Base-by-base conservation (phyloP, 768 basidiomycete species). In the Lactifluus echinatus region DNA sequence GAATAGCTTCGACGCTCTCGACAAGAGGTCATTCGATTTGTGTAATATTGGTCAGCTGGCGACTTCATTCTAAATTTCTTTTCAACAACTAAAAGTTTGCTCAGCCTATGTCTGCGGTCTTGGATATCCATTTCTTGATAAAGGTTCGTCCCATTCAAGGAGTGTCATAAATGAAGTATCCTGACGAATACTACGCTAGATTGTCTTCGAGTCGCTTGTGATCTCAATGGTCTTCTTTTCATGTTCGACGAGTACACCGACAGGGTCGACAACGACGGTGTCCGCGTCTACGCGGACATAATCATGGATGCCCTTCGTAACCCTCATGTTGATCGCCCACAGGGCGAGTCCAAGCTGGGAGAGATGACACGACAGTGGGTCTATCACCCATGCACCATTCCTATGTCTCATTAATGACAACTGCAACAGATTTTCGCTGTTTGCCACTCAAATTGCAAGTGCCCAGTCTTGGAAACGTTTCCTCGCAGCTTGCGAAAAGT, bases 211-310 rank as follows among this genome's bases (percentile, higher is more conserved):
- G 66, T 70, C 14, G 71, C 68, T 5, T 76, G 78, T 50, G 79
- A 80, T 54, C 65, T 80, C 48, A 79, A 80, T 76, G 73, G 77
- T 42, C 57, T 79, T 6, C 71, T 77, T 64, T 80, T 78, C 61
- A 53, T 79, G 24, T 70, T 74, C 59, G 80, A 82, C 62, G 78
- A 79, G 63, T 72, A 73, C 57, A 74, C 77, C 6, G 80, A 82
- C 65, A 66, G 70, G 21, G 67, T 68, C 0, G 56, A 68, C 24
- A 67, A 60, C 0, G 33, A 63, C 1, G 69, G 61, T 4, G 76
- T 70, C 8, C 69, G 67, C 2, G 26, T 61, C 7, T 64, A 70
- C 34, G 70, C 67, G 0, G 64, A 70, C n/a, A 68, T 73, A 11
- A 66, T 75, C 21, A 73, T 75, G 65, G 72, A 76, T 55, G 74